Base-by-base conservation (phyloP, 306 rosid species). In the Quercus ilex region DNA sequence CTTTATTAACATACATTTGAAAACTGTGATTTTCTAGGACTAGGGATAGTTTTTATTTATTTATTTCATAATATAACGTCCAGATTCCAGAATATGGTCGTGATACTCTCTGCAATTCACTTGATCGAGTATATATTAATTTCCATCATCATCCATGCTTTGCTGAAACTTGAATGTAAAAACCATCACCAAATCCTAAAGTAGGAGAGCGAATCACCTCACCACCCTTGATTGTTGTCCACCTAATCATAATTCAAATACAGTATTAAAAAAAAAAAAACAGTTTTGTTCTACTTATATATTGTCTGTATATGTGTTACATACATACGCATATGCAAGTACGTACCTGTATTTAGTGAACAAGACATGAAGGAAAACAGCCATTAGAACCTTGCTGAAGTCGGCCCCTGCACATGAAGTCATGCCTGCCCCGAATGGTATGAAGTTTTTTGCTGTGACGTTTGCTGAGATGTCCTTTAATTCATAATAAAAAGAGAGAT, bases 371-470 rank as follows among this genome's bases (percentile, higher is more conserved):
- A 73, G 41, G 63, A 79, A 79, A 5, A 76, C 74, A 71, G 62
- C 18, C 65, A 79, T 51, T 18, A 72, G 65, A 28, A 73, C 78
- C 69, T 79, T 79, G 69, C 73, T 25, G 65, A 72, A 79, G 19
- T 79, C 82, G 6, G 82, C 82, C 4, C 82, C 82, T 6, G 78
- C 82, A 63, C 82, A 79, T 20, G 74, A 76, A 7, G 55, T 79
- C 69, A 79, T 71, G 17, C 82, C 82, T 14, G 77, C 82, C 3
- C 82, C 78, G 33, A 79, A 79, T n/a, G 82, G 82, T 59, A 79
- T 62, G 73, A 79, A 79, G 62, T 79, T 79, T 73, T 51, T 79
- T 30, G 70, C 70, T 30, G 70, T 64, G 43, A 64, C 43, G 70
- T 64, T 64, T 1, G 43, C 70, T 21, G 70, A 64, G 38, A 64